phyloP scores from a whole-genome alignment of 2,329 filamentous ascomycete genomes.

The Phialophora macrospora region DNA sequence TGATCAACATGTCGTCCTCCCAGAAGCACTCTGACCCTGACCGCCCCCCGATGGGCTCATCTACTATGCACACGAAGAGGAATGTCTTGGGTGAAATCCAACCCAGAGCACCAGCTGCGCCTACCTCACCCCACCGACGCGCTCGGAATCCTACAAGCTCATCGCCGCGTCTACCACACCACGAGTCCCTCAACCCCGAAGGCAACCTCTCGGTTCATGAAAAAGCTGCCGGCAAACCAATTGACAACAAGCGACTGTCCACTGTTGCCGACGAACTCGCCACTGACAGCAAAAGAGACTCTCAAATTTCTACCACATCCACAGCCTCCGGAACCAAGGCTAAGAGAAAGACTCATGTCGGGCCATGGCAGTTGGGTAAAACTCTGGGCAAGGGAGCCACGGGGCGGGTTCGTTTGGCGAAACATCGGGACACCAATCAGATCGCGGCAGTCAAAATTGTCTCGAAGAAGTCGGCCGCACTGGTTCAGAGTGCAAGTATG shows the following conservation, averaged over 20 bases:
- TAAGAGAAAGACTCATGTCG: slow-evolving; percentile 74
- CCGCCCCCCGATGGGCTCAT: neutral
- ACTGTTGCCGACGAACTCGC: slow-evolving; percentile 55
- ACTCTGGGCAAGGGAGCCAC: slow-evolving; percentile 90
- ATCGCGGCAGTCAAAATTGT: slow-evolving; percentile 95
- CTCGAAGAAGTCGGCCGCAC: slow-evolving; percentile 76
- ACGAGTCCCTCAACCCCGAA: slow-evolving; percentile 42
- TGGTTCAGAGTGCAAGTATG: slow-evolving; percentile 84
- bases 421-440: slow-evolving; percentile 77
- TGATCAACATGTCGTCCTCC: slow-evolving; percentile 27
- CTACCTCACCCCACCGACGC: slow-evolving; percentile 16
- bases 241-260: slow-evolving; percentile 60
- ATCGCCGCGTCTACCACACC: slow-evolving; percentile 36
- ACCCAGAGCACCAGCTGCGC: slow-evolving; percentile 26
- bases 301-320: slow-evolving; percentile 31
- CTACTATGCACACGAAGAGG: slow-evolving; percentile 28
- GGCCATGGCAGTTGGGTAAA: slow-evolving; percentile 89
- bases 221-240: slow-evolving; percentile 20
- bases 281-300: slow-evolving; percentile 56
- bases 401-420: slow-evolving; percentile 82
- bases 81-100: slow-evolving; percentile 36
- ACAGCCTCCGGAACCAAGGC: slow-evolving; percentile 49
- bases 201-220: slow-evolving; percentile 35
- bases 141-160: slow-evolving; percentile 16
- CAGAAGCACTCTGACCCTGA: slow-evolving; percentile 17